A percentile compares a stretch with the other conserved stretches of the same genome.
These are phyloP conservation scores for Colletotrichum camelliae DNA, from an alignment of 2,329 filamentous ascomycete genomes.

Conservation along the genomic window DNA sequence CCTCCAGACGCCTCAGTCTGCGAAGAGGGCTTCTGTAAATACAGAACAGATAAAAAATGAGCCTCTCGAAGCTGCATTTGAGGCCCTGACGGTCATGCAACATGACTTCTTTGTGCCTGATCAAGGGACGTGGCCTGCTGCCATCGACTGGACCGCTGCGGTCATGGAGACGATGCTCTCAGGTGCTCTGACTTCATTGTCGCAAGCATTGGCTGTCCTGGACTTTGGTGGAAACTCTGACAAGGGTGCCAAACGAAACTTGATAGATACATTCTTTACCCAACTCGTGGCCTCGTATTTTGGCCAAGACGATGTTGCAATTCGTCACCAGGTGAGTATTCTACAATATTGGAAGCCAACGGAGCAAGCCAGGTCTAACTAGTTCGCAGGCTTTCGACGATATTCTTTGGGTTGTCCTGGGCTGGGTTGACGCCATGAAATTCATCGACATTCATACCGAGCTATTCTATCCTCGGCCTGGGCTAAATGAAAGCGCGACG, in stretches of 20 bases:
- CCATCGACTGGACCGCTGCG: slow-evolving; percentile 94
- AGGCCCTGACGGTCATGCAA: slow-evolving; percentile 78
- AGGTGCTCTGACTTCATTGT: slow-evolving; percentile 74
- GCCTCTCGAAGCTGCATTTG: slow-evolving; percentile 56
- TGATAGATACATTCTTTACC: slow-evolving; percentile 83
- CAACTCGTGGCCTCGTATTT: slow-evolving; percentile 83
- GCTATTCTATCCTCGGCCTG: slow-evolving; percentile 57
- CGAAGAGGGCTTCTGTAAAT: background rate
- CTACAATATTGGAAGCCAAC: background rate
- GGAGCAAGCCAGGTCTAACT: background rate
- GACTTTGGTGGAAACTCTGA: slow-evolving; percentile 38
- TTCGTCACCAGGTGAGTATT: slow-evolving; percentile 62
- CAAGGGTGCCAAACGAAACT: slow-evolving; percentile 69
- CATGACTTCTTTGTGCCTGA: slow-evolving; percentile 77
- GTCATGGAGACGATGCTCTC: slow-evolving; percentile 83
- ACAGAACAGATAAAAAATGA: slow-evolving; percentile 17
- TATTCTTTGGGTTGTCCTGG: slow-evolving; percentile 93
- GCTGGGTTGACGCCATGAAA: slow-evolving; percentile 83
- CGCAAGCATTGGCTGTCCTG: slow-evolving; percentile 55
- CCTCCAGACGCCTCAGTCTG: background rate
- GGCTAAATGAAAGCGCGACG: slow-evolving; percentile 26
- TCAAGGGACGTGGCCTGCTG: slow-evolving; percentile 80
- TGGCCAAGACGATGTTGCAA: slow-evolving; percentile 78
- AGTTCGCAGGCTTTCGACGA: slow-evolving; percentile 80
- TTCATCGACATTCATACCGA: slow-evolving; percentile 75